Evolutionary conservation across 768 basidiomycete species (phyloP).

Genomic region (Pleurotus sapidus): DNA sequence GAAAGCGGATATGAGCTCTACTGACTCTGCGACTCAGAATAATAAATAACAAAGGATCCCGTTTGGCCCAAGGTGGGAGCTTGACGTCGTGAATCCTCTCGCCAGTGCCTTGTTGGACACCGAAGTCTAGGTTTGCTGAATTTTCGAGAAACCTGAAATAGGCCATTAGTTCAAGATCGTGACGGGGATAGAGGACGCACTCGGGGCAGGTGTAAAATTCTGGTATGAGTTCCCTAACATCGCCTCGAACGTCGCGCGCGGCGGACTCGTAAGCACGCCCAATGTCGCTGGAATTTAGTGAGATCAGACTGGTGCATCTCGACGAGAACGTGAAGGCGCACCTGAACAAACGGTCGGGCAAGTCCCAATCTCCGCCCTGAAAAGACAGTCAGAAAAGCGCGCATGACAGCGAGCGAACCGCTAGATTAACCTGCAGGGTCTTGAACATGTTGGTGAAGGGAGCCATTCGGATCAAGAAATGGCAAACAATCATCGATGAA

Average conservation of each 20-base stretch:
- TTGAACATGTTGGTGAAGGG: conserved; percentile 97
- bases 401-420: neutral
- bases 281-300: conserved; percentile 51
- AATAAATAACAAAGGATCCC: conserved; percentile 82
- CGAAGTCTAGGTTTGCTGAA: conserved; percentile 74
- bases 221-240: conserved; percentile 91
- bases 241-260: conserved; percentile 81
- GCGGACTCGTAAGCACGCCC: conserved; percentile 83
- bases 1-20: neutral
- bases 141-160: conserved; percentile 76
- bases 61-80: conserved; percentile 86
- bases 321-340: conserved; percentile 21
- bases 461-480: conserved; percentile 85
- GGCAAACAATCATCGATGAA: conserved; percentile 96
- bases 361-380: conserved; percentile 86
- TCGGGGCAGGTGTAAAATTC: conserved; percentile 87
- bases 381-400: neutral
- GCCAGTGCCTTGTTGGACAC: conserved; percentile 65
- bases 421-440: conserved; percentile 53
- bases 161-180: neutral
- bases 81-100: conserved; percentile 86
- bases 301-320: neutral
- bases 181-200: conserved; percentile 26
- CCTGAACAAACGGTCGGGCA: conserved; percentile 86
- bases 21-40: conserved; percentile 70